Percentiles rank a stretch among this genome's conserved stretches.
Evolutionary conservation across 129 eudicot genomes (phyloP).

Genomic region (Erigeron canadensis): DNA sequence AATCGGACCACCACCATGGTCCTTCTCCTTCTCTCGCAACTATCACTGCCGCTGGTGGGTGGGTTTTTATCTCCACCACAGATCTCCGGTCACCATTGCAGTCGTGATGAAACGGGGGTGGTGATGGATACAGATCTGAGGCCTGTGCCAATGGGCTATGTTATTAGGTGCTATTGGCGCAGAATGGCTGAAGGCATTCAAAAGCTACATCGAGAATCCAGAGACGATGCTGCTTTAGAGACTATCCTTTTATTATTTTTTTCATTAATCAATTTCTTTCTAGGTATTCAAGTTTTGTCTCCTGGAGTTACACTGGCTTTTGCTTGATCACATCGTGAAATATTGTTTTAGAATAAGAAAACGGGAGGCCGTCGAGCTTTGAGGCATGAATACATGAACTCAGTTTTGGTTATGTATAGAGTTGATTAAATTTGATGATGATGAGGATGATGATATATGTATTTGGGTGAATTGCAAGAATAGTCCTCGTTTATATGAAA

Average conservation of each 20-base stretch:
- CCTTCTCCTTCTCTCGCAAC: too few relatives aligned
- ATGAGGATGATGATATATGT: too few relatives aligned
- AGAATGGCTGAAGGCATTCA: constrained; percentile 94
- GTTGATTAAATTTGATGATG: too few relatives aligned
- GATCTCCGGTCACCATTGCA: too few relatives aligned
- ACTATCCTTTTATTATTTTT: constrained; percentile 9
- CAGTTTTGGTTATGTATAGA: constrained; percentile 36
- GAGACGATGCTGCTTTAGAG: constrained; percentile 86
- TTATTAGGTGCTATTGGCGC: constrained; percentile 95
- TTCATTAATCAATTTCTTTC: constrained; percentile 15
- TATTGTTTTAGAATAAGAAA: constrained; percentile 29
- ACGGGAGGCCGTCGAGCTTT: constrained; percentile 22
- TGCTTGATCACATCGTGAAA: constrained; percentile 24
- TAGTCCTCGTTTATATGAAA: too few relatives aligned
- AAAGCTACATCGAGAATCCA: constrained; percentile 92
- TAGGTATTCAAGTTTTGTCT: constrained; percentile 4
- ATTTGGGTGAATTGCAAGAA: too few relatives aligned
- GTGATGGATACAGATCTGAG: too few relatives aligned
- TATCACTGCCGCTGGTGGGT: too few relatives aligned
- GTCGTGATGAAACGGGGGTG: too few relatives aligned
- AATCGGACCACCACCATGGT: too few relatives aligned
- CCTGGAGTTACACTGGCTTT: constrained; percentile 8
- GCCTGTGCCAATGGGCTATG: too few relatives aligned
- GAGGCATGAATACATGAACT: constrained; percentile 36
- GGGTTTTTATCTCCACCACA: too few relatives aligned